Evolutionary conservation across 192 early-diverging fungal genomes (phyloP), one percentile per base, ranked within the genome.

Genomic region (Entomortierella chlamydospora): DNA sequence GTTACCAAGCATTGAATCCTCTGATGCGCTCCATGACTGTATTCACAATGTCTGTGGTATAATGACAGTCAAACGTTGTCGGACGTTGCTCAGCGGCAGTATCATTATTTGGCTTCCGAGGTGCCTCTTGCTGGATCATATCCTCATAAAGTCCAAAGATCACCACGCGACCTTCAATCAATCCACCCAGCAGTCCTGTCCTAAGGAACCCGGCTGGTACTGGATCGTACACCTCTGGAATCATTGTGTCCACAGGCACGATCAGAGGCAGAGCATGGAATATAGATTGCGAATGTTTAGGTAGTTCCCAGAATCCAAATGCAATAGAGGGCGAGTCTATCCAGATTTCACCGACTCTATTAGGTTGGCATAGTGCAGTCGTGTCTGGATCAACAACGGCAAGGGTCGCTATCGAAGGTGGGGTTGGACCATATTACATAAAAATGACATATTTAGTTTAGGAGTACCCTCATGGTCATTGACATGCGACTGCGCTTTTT

Each of bases 341-440:
- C 93, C 94, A 95, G 12, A 96, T 85, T 82, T 96, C 94, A 28
- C 94, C 94, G 50, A 95, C 86, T 0, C 84, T 82, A 73, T 91
- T 87, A 0, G 89, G 78, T 11, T 85, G 80, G 43, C 90, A 92
- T n/a, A 95, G 73, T n/a, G 87, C 87, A 2, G 86, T 88, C 56
- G 93, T 92, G 34, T 94, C 90, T 1, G 92, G 92, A 61, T 96
- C 90, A 0, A 96, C 93, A 37, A 96, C 87, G 1, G 88, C 93
- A 15, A 95, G 62, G 0, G 90, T 91, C 4, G 88, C 84, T 77
- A 66, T 53, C 31, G 42, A 22, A 37, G 4, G 4, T 26, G 13
- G 2, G 15, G 2, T 31, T 34, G 28, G n/a, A n/a, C n/a, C n/a
- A n/a, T n/a, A n/a, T n/a, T n/a, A n/a, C n/a, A n/a, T n/a, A n/a